Percentiles rank a stretch among this genome's conserved stretches.
Conservation (phyloP, 352 stramenopile genomes). For the Globisporangium spiculum region DNA sequence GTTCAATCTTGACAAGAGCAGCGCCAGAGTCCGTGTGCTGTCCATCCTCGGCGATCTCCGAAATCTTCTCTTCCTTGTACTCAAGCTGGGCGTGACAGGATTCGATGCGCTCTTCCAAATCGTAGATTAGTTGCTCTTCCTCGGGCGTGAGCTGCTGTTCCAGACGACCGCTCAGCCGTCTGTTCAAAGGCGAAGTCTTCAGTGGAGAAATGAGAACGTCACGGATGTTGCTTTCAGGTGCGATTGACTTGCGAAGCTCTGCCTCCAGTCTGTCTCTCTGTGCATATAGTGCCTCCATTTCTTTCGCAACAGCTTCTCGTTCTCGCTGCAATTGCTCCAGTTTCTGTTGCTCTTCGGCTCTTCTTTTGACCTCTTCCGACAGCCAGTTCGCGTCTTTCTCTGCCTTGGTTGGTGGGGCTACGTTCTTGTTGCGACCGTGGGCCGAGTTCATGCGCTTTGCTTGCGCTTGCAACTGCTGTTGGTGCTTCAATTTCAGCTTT, state of each 20-base stretch:
- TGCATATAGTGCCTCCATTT: slow-evolving; percentile 80
- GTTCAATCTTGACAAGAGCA: slow-evolving; percentile 78
- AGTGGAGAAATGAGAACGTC: slow-evolving; percentile 78
- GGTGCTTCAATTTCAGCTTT: slow-evolving; percentile 82
- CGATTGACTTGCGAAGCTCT: slow-evolving; percentile 64
- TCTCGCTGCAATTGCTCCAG: slow-evolving; percentile 82
- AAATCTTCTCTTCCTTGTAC: slow-evolving; percentile 90
- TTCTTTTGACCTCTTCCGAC: slow-evolving; percentile 80
- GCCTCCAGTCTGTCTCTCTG: slow-evolving; percentile 69
- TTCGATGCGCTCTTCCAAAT: slow-evolving; percentile 86
- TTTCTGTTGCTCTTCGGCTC: slow-evolving; percentile 81
- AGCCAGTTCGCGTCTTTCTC: slow-evolving; percentile 76
- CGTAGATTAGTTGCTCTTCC: slow-evolving; percentile 77
- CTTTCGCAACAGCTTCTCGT: slow-evolving; percentile 65
- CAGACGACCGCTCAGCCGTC: slow-evolving; percentile 38
- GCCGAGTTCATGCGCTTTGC: slow-evolving; percentile 61
- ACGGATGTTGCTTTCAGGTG: slow-evolving; percentile 61
- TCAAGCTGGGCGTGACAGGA: slow-evolving; percentile 82
- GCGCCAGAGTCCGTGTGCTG: slow-evolving; percentile 37
- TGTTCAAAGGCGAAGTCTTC: slow-evolving; percentile 41
- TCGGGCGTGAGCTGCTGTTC: slow-evolving; percentile 68
- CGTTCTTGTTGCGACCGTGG: slow-evolving; percentile 50
- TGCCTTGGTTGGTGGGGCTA: slow-evolving; percentile 23
- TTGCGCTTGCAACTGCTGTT: slow-evolving; percentile 73
- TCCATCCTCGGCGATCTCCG: slow-evolving; percentile 65